These are phyloP conservation scores for Backusella westeae DNA, from an alignment of 192 early-diverging fungal species.

Conservation along the genomic window DNA sequence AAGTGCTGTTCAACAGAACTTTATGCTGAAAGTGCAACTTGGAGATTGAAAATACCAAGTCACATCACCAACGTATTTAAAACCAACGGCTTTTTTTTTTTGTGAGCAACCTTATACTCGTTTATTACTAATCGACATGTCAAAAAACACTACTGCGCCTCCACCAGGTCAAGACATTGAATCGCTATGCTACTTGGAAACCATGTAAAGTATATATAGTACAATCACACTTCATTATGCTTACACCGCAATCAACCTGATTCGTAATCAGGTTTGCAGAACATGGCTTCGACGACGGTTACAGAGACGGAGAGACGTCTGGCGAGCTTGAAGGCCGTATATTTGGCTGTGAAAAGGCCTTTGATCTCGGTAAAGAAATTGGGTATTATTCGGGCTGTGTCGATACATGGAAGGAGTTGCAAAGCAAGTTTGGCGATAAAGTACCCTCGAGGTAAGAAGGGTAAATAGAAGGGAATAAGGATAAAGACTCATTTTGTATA, in stretches of 20 bases:
- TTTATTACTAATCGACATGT: neutral
- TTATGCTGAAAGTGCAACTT: neutral
- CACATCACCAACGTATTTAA: neutral
- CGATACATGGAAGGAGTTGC: slow-evolving; percentile 43
- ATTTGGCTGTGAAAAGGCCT: slow-evolving; percentile 56
- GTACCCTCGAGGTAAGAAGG: slow-evolving; percentile 42
- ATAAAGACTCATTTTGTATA: slow-evolving; percentile 9
- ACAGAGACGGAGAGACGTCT: slow-evolving; percentile 44
- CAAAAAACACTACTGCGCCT: slow-evolving; percentile 34
- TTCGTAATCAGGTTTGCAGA: slow-evolving; percentile 51
- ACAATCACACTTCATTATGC: neutral
- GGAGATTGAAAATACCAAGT: neutral
- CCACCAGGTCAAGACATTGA: slow-evolving; percentile 23
- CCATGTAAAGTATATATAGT: slow-evolving; percentile 17
- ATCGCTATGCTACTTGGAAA: slow-evolving; percentile 26
- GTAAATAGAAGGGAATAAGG: too few species aligned
- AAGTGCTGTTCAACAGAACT: neutral
- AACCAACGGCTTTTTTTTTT: neutral
- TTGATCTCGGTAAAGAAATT: slow-evolving; percentile 52
- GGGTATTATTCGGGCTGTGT: slow-evolving; percentile 54
- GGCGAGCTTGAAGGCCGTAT: slow-evolving; percentile 54
- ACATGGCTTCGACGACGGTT: slow-evolving; percentile 53
- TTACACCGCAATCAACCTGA: neutral
- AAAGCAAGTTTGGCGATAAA: slow-evolving; percentile 26
- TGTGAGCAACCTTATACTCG: neutral